phyloP scores from a whole-genome alignment of 768 basidiomycete species.

The Erythrobasidium yunnanense region DNA sequence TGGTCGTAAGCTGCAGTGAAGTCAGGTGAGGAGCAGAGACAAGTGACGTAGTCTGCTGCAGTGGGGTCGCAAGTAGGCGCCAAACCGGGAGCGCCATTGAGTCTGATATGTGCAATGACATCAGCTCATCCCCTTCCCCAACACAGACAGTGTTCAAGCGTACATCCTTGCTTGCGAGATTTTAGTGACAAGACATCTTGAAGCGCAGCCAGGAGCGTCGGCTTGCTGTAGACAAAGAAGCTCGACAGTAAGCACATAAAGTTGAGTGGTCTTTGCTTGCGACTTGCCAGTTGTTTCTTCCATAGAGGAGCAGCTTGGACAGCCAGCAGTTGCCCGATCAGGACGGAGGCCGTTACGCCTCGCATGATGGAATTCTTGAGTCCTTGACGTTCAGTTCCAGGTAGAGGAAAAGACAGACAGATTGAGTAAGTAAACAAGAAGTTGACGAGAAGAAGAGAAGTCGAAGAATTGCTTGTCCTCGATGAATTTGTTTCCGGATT shows the following conservation, averaged over 20 bases:
- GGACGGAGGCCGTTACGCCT: no score
- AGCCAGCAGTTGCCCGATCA: no score
- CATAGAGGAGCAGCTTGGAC: neutral
- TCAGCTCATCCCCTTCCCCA: neutral
- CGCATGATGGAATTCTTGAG: no score
- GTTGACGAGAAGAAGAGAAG: no score
- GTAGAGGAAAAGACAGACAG: no score
- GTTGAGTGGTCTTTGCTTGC: neutral
- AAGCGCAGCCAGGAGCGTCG: constrained; percentile 13
- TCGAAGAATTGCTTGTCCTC: no score
- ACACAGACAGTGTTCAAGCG: constrained; percentile 1
- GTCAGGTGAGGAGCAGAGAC: constrained; percentile 3
- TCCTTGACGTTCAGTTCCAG: no score
- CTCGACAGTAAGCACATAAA: neutral
- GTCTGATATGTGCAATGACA: neutral
- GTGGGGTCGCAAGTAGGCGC: constrained; percentile 17
- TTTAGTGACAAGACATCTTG: constrained; percentile 10
- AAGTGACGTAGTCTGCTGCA: constrained; percentile 15
- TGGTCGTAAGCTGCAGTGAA: constrained; percentile 9
- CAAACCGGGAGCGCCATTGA: constrained; percentile 4
- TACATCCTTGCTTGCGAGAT: constrained; percentile 12
- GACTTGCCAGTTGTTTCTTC: constrained; percentile 11
- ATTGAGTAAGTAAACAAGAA: no score
- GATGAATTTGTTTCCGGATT: no score
- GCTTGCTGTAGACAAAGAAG: neutral